Base-by-base conservation (phyloP, 192 early-diverging fungal genomes). In the Phlyctochytrium planicorne region DNA sequence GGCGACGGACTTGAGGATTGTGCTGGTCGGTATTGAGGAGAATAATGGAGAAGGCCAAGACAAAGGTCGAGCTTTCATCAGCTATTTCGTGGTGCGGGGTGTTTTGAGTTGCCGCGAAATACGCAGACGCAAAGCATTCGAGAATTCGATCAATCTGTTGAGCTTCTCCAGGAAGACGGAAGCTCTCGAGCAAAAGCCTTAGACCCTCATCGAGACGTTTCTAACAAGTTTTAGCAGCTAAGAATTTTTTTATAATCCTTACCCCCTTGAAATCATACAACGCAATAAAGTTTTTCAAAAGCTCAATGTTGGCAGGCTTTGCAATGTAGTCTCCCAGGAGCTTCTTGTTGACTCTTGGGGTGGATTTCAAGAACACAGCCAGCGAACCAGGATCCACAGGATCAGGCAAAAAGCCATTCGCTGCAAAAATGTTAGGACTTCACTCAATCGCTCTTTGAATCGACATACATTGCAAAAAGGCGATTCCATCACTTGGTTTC, bases 1-100 rank as follows among this genome's bases (percentile, higher is more conserved):
- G 88, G 3, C 75, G 79, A 47, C 86, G 76, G 34, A 97, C 92
- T 79, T 93, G 93, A 52, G 84, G 92, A 77, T 94, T 98, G 74
- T 99, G 94, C 80, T 93, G 92, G 84, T 99, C 98, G 1, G 96
- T 98, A 74, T 99, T 99, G 68, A 99, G 82, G 90, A 99, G 94
- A 53, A 99, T 93, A 30, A 98, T 84, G 0, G 96, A 92, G 64
- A 91, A 99, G 0, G 95, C 82, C 33, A 99, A 82, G 30, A 99
- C 85, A 67, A 91, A 95, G 0, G 90, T 89, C 23, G 93, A 91
- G 52, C 93, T 89, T 60, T 88, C 82, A 61, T 80, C 90, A 6
- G 88, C 90, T 69, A 98, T 86, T n/a, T 90, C 82, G 20, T 84
- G 31, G 73, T 82, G 37, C 16, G 64, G 73, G n/a, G 61, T 59